Conservation (phyloP, 202 grass and related monocot species). For the Eragrostis tef region DNA sequence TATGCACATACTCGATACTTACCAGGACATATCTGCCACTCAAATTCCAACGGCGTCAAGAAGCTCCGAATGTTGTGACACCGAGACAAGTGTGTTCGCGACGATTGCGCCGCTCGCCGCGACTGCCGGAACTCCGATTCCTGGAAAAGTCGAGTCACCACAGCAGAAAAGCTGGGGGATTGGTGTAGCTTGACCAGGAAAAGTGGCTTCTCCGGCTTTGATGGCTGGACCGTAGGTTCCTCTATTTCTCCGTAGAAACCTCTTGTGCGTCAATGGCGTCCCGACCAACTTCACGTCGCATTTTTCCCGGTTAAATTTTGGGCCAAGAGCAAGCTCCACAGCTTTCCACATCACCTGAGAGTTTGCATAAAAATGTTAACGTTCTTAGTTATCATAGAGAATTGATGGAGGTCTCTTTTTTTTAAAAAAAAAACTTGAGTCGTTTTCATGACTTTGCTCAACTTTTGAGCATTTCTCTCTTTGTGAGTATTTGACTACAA, state of each 20-base stretch:
- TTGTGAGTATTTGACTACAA: neutral
- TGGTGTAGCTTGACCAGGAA: conserved; percentile 86
- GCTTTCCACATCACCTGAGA: conserved; percentile 94
- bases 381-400: neutral
- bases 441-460: conserved; percentile 39
- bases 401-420: conserved; percentile 23
- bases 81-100: conserved; percentile 77
- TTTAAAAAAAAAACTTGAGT: neutral
- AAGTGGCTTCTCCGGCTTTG: conserved; percentile 86
- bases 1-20: neutral
- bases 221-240: conserved; percentile 97
- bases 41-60: conserved; percentile 92
- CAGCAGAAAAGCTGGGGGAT: conserved; percentile 93
- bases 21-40: conserved; percentile 20
- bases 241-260: conserved; percentile 84
- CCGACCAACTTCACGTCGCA: conserved; percentile 88
- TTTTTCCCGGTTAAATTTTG: conserved; percentile 75
- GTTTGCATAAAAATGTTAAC: conserved; percentile 37
- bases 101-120: conserved; percentile 92
- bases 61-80: conserved; percentile 87
- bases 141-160: conserved; percentile 92
- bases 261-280: conserved; percentile 77
- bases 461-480: conserved; percentile 27
- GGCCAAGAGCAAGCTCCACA: conserved; percentile 75
- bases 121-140: conserved; percentile 93